Base-by-base conservation (phyloP, 306 rosid genomes). In the Adenanthera pavonina region DNA sequence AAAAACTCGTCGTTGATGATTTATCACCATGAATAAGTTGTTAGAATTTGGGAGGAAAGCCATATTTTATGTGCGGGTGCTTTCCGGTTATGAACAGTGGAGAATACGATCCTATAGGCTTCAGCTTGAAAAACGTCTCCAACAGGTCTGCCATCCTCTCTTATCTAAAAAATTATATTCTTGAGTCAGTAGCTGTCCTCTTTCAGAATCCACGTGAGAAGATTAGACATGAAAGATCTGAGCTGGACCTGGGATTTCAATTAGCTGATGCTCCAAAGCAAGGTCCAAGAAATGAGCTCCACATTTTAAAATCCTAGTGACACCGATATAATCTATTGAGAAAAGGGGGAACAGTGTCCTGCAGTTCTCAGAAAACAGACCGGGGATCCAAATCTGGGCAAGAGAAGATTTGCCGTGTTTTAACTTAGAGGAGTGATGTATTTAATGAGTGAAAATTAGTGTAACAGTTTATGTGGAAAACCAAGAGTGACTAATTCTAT, bases 41-140 rank as follows among this genome's bases (percentile, higher is more conserved):
- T 65, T 84, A 53, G 86, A 87, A 0, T 87, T 81, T 56, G 99
- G 98, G 54, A 90, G 92, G 85, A 92, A 84, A 75, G 90, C 89
- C 72, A 68, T 95, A 35, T 89, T 90, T 84, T 93, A 92, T 82
- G 94, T 61, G 38, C 75, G 90, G 73, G 96, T 93, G 81, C 93
- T 95, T 78, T 90, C 97, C 35, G 98, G 98, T 53, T 92, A 90
- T 77, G 99, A 95, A 89, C 90, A 90, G 79, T 91, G 94, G 54
- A 89, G 91, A 88, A 93, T 95, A 80, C 90, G 94, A 40, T 53
- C 87, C 19, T 81, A 66, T 66, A 91, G 99, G 74, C 76, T 92
- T 80, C 84, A 88, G 79, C 84, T 92, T 82, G 93, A 95, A 76
- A 76, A 74, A 30, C 87, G 72, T 3, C 69, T 84, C 66, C 80